phyloP scores from a whole-genome alignment of 441 rosid species.

The Bruguiera hainesii region DNA sequence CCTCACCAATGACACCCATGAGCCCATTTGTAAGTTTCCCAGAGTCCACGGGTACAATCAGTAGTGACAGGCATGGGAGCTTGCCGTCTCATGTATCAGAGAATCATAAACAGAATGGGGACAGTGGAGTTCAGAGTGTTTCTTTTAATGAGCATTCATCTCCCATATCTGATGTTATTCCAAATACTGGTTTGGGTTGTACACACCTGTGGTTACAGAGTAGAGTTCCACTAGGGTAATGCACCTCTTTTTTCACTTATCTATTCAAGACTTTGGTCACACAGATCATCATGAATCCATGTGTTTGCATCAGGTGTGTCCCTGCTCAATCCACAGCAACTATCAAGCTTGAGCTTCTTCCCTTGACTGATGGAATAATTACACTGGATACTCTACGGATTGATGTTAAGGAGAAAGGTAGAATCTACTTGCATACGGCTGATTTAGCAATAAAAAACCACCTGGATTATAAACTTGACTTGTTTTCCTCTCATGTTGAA shows the following conservation, averaged over 20 bases:
- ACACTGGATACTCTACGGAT: slow-evolving; percentile 86
- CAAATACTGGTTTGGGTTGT: slow-evolving; percentile 65
- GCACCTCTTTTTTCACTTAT: slow-evolving; percentile 13
- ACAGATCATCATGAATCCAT: slow-evolving; percentile 16
- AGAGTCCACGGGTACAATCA: slow-evolving; percentile 49
- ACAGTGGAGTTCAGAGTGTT: slow-evolving; percentile 30
- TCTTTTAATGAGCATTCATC: slow-evolving; percentile 42
- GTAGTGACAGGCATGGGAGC: slow-evolving; percentile 32
- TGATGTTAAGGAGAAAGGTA: slow-evolving; percentile 96
- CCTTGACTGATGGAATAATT: slow-evolving; percentile 94
- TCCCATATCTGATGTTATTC: slow-evolving; percentile 59
- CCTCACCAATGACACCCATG: slow-evolving; percentile 67
- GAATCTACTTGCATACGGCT: slow-evolving; percentile 1
- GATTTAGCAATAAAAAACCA: neutral
- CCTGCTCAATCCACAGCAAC: slow-evolving; percentile 91
- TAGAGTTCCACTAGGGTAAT: slow-evolving; percentile 98
- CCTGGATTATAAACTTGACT: slow-evolving; percentile 1
- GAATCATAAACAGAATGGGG: slow-evolving; percentile 38
- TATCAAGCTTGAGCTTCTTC: slow-evolving; percentile 90
- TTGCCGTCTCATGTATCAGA: slow-evolving; percentile 35
- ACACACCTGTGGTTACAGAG: slow-evolving; percentile 99
- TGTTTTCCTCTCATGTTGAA: neutral
- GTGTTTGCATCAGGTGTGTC: slow-evolving; percentile 61
- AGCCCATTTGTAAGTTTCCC: slow-evolving; percentile 61
- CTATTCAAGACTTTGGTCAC: slow-evolving; percentile 9